Conservation (phyloP, 1,284 basidiomycete species). For the Hypsizygus ulmarius region DNA sequence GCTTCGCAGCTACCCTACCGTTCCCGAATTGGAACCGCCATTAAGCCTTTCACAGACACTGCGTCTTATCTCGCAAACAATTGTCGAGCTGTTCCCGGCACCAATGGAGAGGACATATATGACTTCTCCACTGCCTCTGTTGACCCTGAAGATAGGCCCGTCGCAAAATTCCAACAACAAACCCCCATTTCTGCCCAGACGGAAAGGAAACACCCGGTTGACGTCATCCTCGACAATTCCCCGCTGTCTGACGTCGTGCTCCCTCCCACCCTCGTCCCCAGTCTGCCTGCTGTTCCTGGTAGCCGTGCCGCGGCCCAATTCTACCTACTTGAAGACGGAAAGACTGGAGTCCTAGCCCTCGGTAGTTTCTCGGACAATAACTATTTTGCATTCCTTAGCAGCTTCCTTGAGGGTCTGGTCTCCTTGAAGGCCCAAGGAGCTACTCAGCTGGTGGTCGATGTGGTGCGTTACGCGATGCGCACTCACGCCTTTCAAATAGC, state of each 20-base stretch:
- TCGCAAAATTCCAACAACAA: conserved; percentile 47
- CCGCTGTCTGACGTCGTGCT: conserved; percentile 49
- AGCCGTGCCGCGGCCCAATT: conserved; percentile 54
- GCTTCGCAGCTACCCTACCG: conserved; percentile 53
- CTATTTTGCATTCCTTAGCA: conserved; percentile 41
- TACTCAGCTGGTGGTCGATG: conserved; percentile 54
- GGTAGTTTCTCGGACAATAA: conserved; percentile 53
- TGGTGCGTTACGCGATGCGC: conserved; percentile 35
- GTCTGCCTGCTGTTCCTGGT: conserved; percentile 37
- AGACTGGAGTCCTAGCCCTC: conserved; percentile 56
- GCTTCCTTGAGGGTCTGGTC: conserved; percentile 47
- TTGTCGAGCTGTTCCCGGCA: conserved; percentile 46
- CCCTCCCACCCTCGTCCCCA: conserved; percentile 45
- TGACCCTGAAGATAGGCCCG: conserved; percentile 16
- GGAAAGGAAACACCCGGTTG: conserved; percentile 41
- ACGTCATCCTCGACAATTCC: conserved; percentile 48
- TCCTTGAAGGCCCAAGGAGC: conserved; percentile 49
- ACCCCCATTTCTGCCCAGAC: conserved; percentile 33
- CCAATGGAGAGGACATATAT: conserved; percentile 51
- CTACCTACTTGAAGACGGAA: conserved; percentile 50
- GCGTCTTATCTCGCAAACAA: conserved; percentile 51
- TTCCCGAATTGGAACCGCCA: conserved; percentile 43
- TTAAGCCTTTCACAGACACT: conserved; percentile 46
- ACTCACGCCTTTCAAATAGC: neutral
- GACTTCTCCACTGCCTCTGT: conserved; percentile 15